These are phyloP conservation scores for Raffaelea ambrosiae DNA, from an alignment of 2,329 filamentous ascomycete species.

Conservation along the genomic window DNA sequence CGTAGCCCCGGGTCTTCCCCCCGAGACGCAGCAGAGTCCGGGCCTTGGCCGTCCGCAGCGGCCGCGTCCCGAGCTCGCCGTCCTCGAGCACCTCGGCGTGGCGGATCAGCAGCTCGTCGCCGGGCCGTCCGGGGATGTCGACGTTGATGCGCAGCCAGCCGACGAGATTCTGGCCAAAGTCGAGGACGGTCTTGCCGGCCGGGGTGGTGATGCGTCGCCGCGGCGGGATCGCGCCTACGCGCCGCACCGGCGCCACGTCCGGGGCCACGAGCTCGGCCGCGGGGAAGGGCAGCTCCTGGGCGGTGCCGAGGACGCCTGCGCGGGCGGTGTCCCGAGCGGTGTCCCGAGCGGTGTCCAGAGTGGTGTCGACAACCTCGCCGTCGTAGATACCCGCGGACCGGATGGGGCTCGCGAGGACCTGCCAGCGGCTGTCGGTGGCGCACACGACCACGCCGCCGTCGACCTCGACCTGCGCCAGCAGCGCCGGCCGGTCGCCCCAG, in stretches of 20 bases:
- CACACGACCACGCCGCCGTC: not conserved
- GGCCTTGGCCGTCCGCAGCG: slow-evolving; percentile 33
- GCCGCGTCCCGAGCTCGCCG: slow-evolving; percentile 29
- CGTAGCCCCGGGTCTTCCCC: slow-evolving; percentile 21
- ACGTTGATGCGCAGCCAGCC: slow-evolving; percentile 33
- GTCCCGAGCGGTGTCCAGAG: slow-evolving; percentile 19
- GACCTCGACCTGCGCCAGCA: slow-evolving; percentile 30
- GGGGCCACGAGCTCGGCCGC: slow-evolving; percentile 28
- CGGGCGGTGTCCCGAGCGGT: not conserved
- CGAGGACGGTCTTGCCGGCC: slow-evolving; percentile 38
- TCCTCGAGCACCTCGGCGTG: slow-evolving; percentile 49
- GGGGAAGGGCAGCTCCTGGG: slow-evolving; percentile 17
- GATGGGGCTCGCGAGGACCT: slow-evolving; percentile 21
- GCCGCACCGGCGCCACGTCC: slow-evolving; percentile 36
- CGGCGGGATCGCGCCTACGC: slow-evolving; percentile 20
- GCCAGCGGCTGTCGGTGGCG: slow-evolving; percentile 6
- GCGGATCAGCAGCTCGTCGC: slow-evolving; percentile 30
- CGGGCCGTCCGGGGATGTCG: too few relatives aligned
- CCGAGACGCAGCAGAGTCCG: slow-evolving; percentile 28
- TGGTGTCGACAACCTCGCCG: slow-evolving; percentile 41
- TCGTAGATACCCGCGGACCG: slow-evolving; percentile 38
- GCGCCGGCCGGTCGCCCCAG: slow-evolving; percentile 29
- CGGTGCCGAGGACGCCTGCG: too few relatives aligned
- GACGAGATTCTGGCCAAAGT: slow-evolving; percentile 53
- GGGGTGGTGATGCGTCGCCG: slow-evolving; percentile 23